Conservation (phyloP, 495 filamentous ascomycete species). For the Xylaria grammica region DNA sequence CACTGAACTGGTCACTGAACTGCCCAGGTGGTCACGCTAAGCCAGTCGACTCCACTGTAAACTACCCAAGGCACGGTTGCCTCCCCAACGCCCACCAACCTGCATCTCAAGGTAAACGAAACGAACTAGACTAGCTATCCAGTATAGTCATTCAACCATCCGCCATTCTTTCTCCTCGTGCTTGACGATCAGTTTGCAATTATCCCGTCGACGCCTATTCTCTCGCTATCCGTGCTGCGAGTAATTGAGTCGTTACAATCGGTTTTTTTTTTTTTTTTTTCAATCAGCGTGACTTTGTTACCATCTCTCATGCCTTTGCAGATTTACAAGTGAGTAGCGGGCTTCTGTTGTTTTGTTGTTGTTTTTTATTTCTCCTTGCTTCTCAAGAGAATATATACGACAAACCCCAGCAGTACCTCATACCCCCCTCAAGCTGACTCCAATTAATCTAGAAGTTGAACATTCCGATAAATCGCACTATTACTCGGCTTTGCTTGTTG, state of each 20-base stretch:
- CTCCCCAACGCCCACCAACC: slow-evolving; percentile 30
- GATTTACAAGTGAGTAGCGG: slow-evolving; percentile 9
- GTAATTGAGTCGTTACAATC: neutral
- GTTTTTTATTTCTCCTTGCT: too few species aligned
- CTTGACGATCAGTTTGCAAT: slow-evolving; percentile 8
- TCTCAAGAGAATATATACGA: neutral
- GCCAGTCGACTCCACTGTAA: slow-evolving; percentile 4
- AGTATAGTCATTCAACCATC: neutral
- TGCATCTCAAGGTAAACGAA: slow-evolving; percentile 33
- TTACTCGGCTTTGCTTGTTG: slow-evolving; percentile 25
- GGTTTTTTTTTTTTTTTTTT: neutral
- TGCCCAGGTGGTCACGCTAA: neutral
- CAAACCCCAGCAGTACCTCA: neutral
- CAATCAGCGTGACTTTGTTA: slow-evolving; percentile 2
- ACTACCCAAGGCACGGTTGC: slow-evolving; percentile 29
- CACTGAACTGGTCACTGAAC: too few species aligned
- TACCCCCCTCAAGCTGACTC: neutral
- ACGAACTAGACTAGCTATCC: slow-evolving; percentile 11
- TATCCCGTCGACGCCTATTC: slow-evolving; percentile 6
- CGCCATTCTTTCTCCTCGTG: slow-evolving; percentile 1
- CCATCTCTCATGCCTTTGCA: slow-evolving; percentile 10
- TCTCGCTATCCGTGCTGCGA: neutral
- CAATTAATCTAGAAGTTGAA: neutral
- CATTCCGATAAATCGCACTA: neutral
- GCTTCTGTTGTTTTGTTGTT: slow-evolving; percentile 19